Evolutionary conservation across 208 protist species (phyloP).

Genomic region (Acanthamoeba triangularis): DNA sequence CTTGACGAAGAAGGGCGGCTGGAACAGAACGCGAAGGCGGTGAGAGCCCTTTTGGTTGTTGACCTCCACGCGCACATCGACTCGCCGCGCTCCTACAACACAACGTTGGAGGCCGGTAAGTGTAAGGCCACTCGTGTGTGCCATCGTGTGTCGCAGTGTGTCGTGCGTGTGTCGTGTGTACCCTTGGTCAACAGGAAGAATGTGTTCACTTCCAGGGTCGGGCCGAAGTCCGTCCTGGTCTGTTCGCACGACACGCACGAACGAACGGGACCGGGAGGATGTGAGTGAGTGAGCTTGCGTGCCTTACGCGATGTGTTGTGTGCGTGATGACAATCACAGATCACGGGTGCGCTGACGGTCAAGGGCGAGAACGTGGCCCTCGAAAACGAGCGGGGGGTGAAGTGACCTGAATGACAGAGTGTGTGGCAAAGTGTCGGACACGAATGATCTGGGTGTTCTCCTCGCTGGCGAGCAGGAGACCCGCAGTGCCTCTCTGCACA

Average conservation of each 20-base stretch:
- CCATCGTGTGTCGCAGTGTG: too few species aligned
- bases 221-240: too few species aligned
- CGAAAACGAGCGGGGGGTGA: too few species aligned
- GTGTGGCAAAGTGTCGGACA: neutral
- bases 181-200: neutral
- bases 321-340: too few species aligned
- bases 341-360: too few species aligned
- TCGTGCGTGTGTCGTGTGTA: too few species aligned
- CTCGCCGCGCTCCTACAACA: neutral
- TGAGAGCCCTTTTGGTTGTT: conserved; percentile 8
- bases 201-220: neutral
- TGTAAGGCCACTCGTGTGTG: too few species aligned
- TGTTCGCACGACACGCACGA: too few species aligned
- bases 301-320: too few species aligned
- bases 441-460: neutral
- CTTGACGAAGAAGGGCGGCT: neutral
- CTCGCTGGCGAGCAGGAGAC: neutral
- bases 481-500: neutral
- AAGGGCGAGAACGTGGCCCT: neutral
- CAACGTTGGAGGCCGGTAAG: too few species aligned
- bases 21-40: conserved; percentile 10
- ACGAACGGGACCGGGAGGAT: too few species aligned
- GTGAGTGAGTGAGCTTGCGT: too few species aligned
- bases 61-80: conserved; percentile 12
- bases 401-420: neutral